Evolutionary conservation across 208 protist species (phyloP).

Genomic region (Crithidia thermophila): DNA sequence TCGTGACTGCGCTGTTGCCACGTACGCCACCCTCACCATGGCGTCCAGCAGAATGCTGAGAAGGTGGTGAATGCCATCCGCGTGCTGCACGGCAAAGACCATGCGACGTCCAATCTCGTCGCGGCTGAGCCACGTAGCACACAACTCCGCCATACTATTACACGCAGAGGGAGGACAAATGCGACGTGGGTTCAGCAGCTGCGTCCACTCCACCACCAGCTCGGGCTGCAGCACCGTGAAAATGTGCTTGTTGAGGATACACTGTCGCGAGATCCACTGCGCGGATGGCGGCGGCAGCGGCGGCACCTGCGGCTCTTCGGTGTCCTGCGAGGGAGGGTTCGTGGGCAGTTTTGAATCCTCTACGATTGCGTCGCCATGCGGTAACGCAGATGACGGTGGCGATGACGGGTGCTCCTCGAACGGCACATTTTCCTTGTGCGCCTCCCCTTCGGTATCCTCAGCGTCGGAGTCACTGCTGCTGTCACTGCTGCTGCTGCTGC

Average conservation of each 20-base stretch:
- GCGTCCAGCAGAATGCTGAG: slow-evolving; percentile 78
- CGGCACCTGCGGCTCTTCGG: background rate
- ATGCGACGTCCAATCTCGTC: slow-evolving; percentile 59
- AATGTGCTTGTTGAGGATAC: slow-evolving; percentile 38
- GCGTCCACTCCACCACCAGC: slow-evolving; percentile 16
- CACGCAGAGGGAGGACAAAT: background rate
- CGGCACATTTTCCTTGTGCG: no score
- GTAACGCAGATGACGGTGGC: background rate
- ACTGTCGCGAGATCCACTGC: slow-evolving; percentile 62
- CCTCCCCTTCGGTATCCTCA: background rate
- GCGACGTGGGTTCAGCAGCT: slow-evolving; percentile 19
- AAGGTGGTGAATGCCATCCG: slow-evolving; percentile 51
- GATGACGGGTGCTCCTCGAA: background rate
- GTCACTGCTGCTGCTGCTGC: slow-evolving; percentile 10
- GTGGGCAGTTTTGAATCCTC: background rate
- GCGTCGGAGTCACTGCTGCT: background rate
- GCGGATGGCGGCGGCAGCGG: slow-evolving; percentile 36
- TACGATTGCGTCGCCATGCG: background rate
- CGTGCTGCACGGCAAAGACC: slow-evolving; percentile 74
- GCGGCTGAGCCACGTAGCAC: slow-evolving; percentile 15
- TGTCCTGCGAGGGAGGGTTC: background rate
- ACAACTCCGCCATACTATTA: slow-evolving; percentile 3
- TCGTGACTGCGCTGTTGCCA: slow-evolving; percentile 23
- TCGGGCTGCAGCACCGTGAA: slow-evolving; percentile 37
- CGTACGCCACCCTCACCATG: slow-evolving; percentile 56